Percentiles rank a stretch among this genome's conserved stretches.
Evolutionary conservation across 345 rosid genomes (phyloP).

Genomic region (Murraya koenigii): DNA sequence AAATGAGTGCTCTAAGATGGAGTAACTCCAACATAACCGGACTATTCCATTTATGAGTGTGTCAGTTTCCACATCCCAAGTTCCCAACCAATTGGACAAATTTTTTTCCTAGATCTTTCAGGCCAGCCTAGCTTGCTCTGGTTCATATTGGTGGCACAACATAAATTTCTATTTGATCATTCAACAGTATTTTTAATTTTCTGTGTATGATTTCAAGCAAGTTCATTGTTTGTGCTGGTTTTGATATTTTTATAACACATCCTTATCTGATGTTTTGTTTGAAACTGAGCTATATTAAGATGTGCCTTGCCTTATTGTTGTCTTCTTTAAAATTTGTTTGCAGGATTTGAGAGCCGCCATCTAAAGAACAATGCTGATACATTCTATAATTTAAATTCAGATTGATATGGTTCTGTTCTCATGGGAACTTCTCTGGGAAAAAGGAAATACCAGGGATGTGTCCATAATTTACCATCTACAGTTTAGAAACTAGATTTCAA

Average conservation of each 20-base stretch:
- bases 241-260: background rate
- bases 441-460: background rate
- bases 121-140: background rate
- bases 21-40: no score
- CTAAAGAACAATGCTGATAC: background rate
- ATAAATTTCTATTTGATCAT: background rate
- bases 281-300: background rate
- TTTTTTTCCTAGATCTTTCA: background rate
- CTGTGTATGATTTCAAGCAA: background rate
- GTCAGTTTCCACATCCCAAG: background rate
- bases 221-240: background rate
- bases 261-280: background rate
- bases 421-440: background rate
- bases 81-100: background rate
- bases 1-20: no score
- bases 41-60: background rate
- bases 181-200: background rate
- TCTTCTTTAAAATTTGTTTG: background rate
- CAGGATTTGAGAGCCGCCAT: background rate
- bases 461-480: background rate
- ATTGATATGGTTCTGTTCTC: background rate
- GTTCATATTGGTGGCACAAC: background rate
- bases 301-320: background rate
- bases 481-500: background rate
- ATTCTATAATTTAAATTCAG: background rate